A percentile compares a stretch with the other conserved stretches of the same genome.
Evolutionary conservation across 2,329 filamentous ascomycete genomes (phyloP).

Genomic region (Cephalotrichum gorgonifer): DNA sequence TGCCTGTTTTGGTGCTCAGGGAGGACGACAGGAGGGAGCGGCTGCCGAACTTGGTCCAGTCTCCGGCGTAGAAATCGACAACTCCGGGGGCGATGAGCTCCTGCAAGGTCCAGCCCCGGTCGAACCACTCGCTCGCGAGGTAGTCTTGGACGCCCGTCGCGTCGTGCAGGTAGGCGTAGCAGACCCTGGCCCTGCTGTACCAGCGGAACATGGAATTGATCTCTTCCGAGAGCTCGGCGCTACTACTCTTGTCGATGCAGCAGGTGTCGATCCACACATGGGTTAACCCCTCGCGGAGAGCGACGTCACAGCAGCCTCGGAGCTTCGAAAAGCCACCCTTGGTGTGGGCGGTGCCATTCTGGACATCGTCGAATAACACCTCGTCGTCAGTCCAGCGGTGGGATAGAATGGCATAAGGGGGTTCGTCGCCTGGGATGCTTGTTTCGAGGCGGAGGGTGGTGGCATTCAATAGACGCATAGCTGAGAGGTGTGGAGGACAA

Average conservation of each 20-base stretch:
- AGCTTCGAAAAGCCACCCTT: no score
- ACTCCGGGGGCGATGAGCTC: constrained; percentile 9
- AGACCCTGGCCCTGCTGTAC: constrained; percentile 13
- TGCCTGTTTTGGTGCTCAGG: constrained; percentile 6
- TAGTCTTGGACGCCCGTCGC: constrained; percentile 3
- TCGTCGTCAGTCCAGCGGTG: no score
- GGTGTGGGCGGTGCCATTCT: no score
- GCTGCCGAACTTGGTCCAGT: constrained; percentile 6
- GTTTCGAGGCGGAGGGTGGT: no score
- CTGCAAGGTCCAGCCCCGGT: constrained; percentile 11
- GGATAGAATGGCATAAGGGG: no score
- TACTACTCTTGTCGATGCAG: constrained; percentile 18
- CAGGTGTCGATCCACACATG: constrained; percentile 22
- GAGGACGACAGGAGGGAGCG: neutral
- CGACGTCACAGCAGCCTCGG: no score
- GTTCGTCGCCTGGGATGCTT: no score
- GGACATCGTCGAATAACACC: no score
- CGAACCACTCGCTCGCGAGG: constrained; percentile 9
- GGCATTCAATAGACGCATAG: no score
- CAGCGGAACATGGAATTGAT: constrained; percentile 19
- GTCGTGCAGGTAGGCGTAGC: constrained; percentile 15
- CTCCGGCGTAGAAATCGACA: constrained; percentile 7
- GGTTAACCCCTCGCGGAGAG: no score
- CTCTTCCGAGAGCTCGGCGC: constrained; percentile 16
- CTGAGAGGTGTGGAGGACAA: no score